phyloP scores from a whole-genome alignment of 352 stramenopile genomes.

The Globisporangium spinosum region DNA sequence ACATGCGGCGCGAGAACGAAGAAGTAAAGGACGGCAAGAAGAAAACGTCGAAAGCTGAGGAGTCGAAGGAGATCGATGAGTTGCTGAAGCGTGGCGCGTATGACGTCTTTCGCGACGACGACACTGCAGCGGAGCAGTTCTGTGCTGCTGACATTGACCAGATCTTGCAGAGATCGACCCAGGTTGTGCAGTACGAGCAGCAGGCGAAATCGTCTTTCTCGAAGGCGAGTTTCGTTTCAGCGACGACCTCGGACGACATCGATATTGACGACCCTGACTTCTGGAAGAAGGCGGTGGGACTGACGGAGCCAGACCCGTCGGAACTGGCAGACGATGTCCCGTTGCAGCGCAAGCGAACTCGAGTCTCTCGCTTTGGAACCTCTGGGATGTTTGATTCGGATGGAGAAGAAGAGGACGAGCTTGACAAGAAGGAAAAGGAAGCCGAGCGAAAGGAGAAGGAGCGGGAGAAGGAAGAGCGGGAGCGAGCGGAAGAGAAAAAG shows the following conservation, averaged over 20 bases:
- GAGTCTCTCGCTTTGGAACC: slow-evolving; percentile 74
- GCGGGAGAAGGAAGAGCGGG: slow-evolving; percentile 41
- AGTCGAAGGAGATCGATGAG: slow-evolving; percentile 90
- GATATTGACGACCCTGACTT: slow-evolving; percentile 99
- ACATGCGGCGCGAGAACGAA: slow-evolving; percentile 89
- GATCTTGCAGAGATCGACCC: slow-evolving; percentile 91
- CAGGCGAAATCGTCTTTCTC: slow-evolving; percentile 87
- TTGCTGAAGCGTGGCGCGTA: slow-evolving; percentile 90
- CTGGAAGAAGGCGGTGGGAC: slow-evolving; percentile 97
- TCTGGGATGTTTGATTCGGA: slow-evolving; percentile 58
- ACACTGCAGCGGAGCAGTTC: slow-evolving; percentile 92
- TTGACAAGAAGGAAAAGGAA: slow-evolving; percentile 31
- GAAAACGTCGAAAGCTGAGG: slow-evolving; percentile 75
- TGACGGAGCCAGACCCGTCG: slow-evolving; percentile 64
- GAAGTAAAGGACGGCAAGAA: slow-evolving; percentile 55
- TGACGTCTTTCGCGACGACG: slow-evolving; percentile 90
- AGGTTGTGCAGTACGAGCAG: slow-evolving; percentile 84
- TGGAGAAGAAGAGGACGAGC: slow-evolving; percentile 61
- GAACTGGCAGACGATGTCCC: slow-evolving; percentile 62
- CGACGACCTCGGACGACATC: slow-evolving; percentile 90
- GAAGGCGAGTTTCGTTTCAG: slow-evolving; percentile 91
- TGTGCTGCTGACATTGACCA: slow-evolving; percentile 97
- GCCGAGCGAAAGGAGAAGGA: slow-evolving; percentile 40
- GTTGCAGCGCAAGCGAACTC: slow-evolving; percentile 83
- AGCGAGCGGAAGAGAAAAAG: slow-evolving; percentile 57